Evolutionary conservation across 257 asterid genomes (phyloP).

Genomic region (Asclepias syriaca): DNA sequence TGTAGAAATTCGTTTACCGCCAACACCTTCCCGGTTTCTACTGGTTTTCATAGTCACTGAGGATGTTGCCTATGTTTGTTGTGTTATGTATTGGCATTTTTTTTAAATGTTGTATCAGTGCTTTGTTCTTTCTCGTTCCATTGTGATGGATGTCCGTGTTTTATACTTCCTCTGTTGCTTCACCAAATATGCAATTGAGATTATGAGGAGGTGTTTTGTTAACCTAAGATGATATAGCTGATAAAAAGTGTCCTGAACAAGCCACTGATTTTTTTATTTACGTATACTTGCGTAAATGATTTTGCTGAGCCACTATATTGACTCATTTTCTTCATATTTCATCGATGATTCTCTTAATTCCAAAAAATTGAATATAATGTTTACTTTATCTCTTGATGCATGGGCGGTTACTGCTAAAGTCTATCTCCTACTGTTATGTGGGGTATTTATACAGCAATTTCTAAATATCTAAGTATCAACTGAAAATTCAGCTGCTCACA

Average conservation of each 20-base stretch:
- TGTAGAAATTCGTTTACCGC: neutral
- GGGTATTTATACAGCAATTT: neutral
- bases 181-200: neutral
- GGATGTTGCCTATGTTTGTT: neutral
- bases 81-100: neutral
- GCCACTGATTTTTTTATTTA: neutral
- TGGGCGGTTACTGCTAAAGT: neutral
- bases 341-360: neutral
- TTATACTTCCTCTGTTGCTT: neutral
- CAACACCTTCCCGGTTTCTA: neutral
- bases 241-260: neutral
- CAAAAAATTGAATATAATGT: neutral
- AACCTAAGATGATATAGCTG: neutral
- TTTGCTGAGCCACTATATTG: neutral
- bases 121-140: neutral
- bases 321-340: neutral
- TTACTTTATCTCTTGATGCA: neutral
- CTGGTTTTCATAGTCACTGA: neutral
- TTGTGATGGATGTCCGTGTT: neutral
- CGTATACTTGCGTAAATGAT: neutral
- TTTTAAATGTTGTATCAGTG: neutral
- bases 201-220: neutral
- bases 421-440: neutral
- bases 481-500: constrained; percentile 14
- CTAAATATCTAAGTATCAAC: neutral